Conservation (phyloP, 352 stramenopile genomes). For the Phytophthora podocarpi region DNA sequence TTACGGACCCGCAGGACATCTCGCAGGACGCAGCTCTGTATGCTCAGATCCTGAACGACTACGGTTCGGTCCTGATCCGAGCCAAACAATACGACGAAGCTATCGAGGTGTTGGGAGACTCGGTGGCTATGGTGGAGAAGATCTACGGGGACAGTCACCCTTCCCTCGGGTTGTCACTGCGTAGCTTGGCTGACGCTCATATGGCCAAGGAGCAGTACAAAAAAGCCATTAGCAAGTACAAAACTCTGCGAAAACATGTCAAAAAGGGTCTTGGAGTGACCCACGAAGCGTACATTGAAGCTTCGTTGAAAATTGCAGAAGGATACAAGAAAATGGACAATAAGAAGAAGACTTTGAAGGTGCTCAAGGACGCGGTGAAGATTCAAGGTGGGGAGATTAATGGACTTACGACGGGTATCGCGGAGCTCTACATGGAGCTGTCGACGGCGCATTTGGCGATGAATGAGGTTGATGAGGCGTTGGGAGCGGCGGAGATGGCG, state of each 20-base stretch:
- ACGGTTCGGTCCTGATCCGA: slow-evolving; percentile 75
- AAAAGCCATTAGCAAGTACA: slow-evolving; percentile 74
- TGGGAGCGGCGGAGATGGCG: slow-evolving; percentile 43
- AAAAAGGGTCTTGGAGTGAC: slow-evolving; percentile 62
- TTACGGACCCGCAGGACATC: slow-evolving; percentile 62
- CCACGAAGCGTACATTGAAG: slow-evolving; percentile 82
- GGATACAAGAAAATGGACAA: slow-evolving; percentile 74
- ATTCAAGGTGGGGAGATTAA: slow-evolving; percentile 66
- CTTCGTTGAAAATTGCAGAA: slow-evolving; percentile 68
- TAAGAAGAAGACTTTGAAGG: slow-evolving; percentile 52
- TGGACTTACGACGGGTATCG: slow-evolving; percentile 66
- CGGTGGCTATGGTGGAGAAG: slow-evolving; percentile 70
- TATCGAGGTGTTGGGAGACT: slow-evolving; percentile 78
- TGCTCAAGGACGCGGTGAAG: slow-evolving; percentile 59
- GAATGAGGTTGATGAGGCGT: slow-evolving; percentile 49
- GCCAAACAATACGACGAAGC: slow-evolving; percentile 78
- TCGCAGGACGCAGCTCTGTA: slow-evolving; percentile 79
- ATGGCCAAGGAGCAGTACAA: slow-evolving; percentile 77
- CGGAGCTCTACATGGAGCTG: slow-evolving; percentile 83
- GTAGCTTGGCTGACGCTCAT: slow-evolving; percentile 81
- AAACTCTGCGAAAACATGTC: slow-evolving; percentile 72
- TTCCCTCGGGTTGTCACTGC: slow-evolving; percentile 73
- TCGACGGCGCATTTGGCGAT: slow-evolving; percentile 50
- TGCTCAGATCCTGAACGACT: slow-evolving; percentile 81
- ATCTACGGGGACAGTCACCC: slow-evolving; percentile 84